Evolutionary conservation across 1,284 basidiomycete species (phyloP), one percentile per base, ranked within the genome.

Genomic region (Exsudoporus floridanus): DNA sequence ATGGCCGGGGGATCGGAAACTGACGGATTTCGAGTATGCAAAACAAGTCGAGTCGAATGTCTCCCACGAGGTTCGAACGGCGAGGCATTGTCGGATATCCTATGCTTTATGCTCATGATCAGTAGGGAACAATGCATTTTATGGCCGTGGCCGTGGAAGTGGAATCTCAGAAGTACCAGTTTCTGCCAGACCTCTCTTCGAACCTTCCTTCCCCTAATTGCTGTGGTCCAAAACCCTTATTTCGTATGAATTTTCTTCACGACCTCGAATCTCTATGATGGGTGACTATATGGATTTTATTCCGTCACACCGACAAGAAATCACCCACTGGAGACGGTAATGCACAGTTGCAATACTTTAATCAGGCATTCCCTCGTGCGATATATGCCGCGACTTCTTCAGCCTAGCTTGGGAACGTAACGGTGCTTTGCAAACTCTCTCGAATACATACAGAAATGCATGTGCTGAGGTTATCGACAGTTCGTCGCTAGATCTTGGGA

Each of bases 241-340:
- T 59, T 2, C 35, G 37, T 5, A 52, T 52, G 50, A 60, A 60
- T n/a, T 18, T 19, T 8, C 42, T 51, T 0, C 56, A 53, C 10
- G 50, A 61, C 34, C 19, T 61, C 2, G 46, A 60, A 35, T 61
- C 52, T 3, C 4, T 7, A 1, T 60, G 50, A 52, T 59, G 59
- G 52, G 27, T 30, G 1, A 10, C 25, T 2, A 43, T 36, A 5
- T 60, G 59, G 59, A 13, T 55, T n/a, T 3, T 58, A 1, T 41
- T 50, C 46, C 10, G 31, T 7, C 9, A 58, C 18, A 43, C 40
- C 1, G 19, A 58, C 7, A 7, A 18, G 2, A 0, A 23, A 1
- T 39, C 45, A 33, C 53, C 38, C 8, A 36, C 42, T 14, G 10
- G 16, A 42, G 1, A 12, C 13, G 12, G n/a, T 3, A 14, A 21